Conservation (phyloP, 768 basidiomycete genomes). For the Cantharellus cinnabarinus region DNA sequence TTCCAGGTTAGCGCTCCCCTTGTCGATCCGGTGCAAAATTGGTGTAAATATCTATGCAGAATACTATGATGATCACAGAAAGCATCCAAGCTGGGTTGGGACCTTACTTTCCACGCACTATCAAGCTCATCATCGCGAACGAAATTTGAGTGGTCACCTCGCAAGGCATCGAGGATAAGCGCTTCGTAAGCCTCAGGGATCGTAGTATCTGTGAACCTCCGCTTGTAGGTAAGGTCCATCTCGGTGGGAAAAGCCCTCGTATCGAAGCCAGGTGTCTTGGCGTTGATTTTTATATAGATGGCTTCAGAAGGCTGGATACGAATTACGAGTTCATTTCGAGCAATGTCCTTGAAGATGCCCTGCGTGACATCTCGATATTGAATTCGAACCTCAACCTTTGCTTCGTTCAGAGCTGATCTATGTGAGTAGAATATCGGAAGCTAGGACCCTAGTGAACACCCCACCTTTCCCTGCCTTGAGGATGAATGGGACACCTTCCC, state of each 20-base stretch:
- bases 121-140: constrained; percentile 95
- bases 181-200: constrained; percentile 97
- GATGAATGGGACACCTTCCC: constrained; percentile 98
- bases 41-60: constrained; percentile 66
- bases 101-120: constrained; percentile 82
- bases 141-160: constrained; percentile 99
- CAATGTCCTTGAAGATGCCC: constrained; percentile 92
- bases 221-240: constrained; percentile 97
- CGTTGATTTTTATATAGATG: constrained; percentile 91
- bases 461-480: constrained; percentile 93
- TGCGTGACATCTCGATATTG: constrained; percentile 96
- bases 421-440: not conserved
- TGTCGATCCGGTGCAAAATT: constrained; percentile 91
- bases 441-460: constrained; percentile 9
- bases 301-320: constrained; percentile 94
- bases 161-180: constrained; percentile 85
- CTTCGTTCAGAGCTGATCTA: constrained; percentile 73
- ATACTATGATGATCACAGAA: not conserved
- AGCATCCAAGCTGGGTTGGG: not conserved
- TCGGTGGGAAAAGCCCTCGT: constrained; percentile 86
- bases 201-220: constrained; percentile 70
- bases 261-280: constrained; percentile 79
- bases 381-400: constrained; percentile 93
- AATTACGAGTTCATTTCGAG: constrained; percentile 92
- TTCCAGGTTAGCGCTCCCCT: constrained; percentile 42